Evolutionary conservation across 2,329 filamentous ascomycete species (phyloP).

Genomic region (Diaporthe velutina): DNA sequence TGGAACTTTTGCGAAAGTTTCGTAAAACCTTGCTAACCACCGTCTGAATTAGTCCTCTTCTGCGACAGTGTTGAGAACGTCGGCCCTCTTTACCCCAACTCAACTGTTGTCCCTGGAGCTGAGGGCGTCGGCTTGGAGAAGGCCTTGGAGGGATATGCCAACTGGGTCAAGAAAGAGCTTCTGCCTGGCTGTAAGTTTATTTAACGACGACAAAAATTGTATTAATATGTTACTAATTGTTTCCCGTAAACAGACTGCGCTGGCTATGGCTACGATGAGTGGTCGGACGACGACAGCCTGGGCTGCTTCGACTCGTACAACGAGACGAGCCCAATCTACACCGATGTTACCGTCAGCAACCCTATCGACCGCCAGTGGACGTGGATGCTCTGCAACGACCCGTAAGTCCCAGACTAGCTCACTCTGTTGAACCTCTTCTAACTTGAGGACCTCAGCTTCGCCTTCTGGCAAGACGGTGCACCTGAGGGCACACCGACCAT

Average conservation of each 20-base stretch:
- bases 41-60: slow-evolving; percentile 48
- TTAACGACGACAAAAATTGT: accelerated
- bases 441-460: slow-evolving; percentile 46
- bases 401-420: slow-evolving; percentile 41
- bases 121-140: slow-evolving; percentile 63
- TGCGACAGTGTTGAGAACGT: slow-evolving; percentile 64
- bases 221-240: slow-evolving; percentile 38
- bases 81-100: slow-evolving; percentile 57
- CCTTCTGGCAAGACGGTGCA: slow-evolving; percentile 59
- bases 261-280: slow-evolving; percentile 62
- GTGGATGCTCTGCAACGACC: slow-evolving; percentile 68
- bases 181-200: slow-evolving; percentile 56
- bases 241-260: slow-evolving; percentile 42
- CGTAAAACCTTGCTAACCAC: slow-evolving; percentile 54
- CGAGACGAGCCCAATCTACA: slow-evolving; percentile 55
- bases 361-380: slow-evolving; percentile 63
- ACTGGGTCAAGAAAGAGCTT: slow-evolving; percentile 56
- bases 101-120: slow-evolving; percentile 59
- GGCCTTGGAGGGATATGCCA: slow-evolving; percentile 65
- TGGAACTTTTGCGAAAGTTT: slow-evolving; percentile 43
- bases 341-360: slow-evolving; percentile 55
- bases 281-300: slow-evolving; percentile 55
- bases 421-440: neutral
- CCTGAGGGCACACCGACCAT: slow-evolving; percentile 56
- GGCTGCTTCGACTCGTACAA: slow-evolving; percentile 63